Evolutionary conservation across 1,284 basidiomycete genomes (phyloP), one percentile per base, ranked within the genome.

Genomic region (Cystobasidium pallidum): DNA sequence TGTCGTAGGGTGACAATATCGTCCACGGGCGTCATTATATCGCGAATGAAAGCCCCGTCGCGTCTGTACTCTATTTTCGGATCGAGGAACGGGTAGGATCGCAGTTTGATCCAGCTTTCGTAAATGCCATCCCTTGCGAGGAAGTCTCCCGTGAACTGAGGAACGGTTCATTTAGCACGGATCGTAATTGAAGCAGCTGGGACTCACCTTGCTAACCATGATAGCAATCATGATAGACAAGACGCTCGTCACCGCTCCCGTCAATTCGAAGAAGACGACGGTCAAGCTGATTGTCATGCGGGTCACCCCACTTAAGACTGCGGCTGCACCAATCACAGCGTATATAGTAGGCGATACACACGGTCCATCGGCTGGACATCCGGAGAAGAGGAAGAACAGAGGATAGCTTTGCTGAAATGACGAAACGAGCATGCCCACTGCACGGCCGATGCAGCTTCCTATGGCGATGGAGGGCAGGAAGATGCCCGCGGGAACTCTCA

Each of bases 201-300:
- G 30, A n/a, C 55, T 21, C 34, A 70, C 67, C 47, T 94, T 95
- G 24, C 91, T 91, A 80, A 97, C 92, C 76, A 99, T 82, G 6
- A 89, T 90, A 80, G 97, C 94, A 17, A 99, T 81, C 91, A 97
- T 96, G 75, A 98, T 88, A 1, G 95, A 95, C 0, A 96, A 89
- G 24, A 88, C 91, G 80, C 98, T 97, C 8, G 92, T 94, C 75
- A 99, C 83, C 0, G 93, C 94, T 75, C 93, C 91, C 0, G 94
- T 99, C 58, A 99, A 85, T 81, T 98, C 95, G 78, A 97, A 92
- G 86, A 98, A 92, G 82, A 99, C 98, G 64, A 98, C 95, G 3
- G 89, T 88, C 86, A 32, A 87, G 43, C 77, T 78, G 43, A 82
- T 78, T 1, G 82, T 91, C 87, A 91, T 91, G 71, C 88, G 82